phyloP scores from a whole-genome alignment of 495 filamentous ascomycete genomes.

The Neurospora sp. region DNA sequence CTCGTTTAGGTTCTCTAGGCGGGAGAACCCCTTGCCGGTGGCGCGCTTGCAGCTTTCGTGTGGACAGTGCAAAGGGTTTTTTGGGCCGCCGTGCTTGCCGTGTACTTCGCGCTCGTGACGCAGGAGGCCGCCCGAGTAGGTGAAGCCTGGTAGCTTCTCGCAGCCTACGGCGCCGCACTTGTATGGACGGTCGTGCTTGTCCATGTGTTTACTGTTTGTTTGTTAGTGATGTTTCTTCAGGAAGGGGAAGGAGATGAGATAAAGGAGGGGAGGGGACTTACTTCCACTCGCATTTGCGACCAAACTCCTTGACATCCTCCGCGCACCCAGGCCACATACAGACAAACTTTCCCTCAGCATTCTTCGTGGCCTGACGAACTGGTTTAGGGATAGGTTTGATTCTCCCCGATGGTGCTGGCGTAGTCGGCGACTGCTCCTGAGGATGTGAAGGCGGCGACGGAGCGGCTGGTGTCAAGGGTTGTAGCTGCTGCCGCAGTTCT shows the following conservation, averaged over 20 bases:
- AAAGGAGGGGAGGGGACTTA: conserved; percentile 37
- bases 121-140: conserved; percentile 79
- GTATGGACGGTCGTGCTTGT: conserved; percentile 90
- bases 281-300: conserved; percentile 87
- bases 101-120: conserved; percentile 90
- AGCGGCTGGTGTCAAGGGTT: background rate
- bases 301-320: conserved; percentile 49
- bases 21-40: conserved; percentile 66
- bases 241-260: background rate
- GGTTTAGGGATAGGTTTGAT: conserved; percentile 41
- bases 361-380: conserved; percentile 39
- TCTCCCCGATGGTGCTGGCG: conserved; percentile 5
- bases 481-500: background rate
- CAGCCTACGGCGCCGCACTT: conserved; percentile 67
- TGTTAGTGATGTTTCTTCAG: background rate
- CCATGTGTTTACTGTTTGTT: conserved; percentile 75
- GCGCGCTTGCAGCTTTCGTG: conserved; percentile 72
- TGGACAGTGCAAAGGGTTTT: conserved; percentile 69
- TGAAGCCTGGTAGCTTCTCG: conserved; percentile 85
- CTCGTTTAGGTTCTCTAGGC: conserved; percentile 81
- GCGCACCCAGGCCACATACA: conserved; percentile 57
- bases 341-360: conserved; percentile 55
- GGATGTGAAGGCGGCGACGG: background rate
- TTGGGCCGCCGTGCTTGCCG: conserved; percentile 71
- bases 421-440: background rate